phyloP scores from a whole-genome alignment of 495 filamentous ascomycete species.

The Paragyromitra xinjiangensis region DNA sequence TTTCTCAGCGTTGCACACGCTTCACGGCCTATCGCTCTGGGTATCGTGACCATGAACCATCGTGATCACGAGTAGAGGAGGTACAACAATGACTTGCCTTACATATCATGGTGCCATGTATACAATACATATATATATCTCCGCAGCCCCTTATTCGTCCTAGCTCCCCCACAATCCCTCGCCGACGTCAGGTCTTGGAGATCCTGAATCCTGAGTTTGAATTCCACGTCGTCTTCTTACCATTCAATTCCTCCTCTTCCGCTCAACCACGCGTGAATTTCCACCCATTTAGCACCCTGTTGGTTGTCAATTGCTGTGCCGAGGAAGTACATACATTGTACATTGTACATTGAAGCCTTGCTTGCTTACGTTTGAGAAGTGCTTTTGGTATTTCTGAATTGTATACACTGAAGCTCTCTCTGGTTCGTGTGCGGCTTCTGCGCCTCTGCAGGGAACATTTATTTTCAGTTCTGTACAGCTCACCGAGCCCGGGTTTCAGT shows the following conservation, averaged over 20 bases:
- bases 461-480: conserved; percentile 36
- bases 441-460: conserved; percentile 29
- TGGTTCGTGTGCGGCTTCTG: conserved; percentile 36
- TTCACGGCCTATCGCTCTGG: conserved; percentile 11
- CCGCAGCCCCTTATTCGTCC: conserved; percentile 34
- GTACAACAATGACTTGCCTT: conserved; percentile 23
- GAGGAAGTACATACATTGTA: conserved; percentile 20
- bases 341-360: conserved; percentile 25
- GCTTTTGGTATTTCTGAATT: conserved; percentile 6
- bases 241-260: conserved; percentile 17
- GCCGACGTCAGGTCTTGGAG: conserved; percentile 39
- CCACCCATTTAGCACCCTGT: neutral
- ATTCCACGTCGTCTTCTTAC: conserved; percentile 21
- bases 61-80: conserved; percentile 23
- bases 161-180: conserved; percentile 31
- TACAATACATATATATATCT: conserved; percentile 34
- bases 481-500: conserved; percentile 37
- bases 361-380: conserved; percentile 9
- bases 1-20: conserved; percentile 19
- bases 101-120: conserved; percentile 16
- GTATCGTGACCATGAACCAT: conserved; percentile 37
- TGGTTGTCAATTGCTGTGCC: conserved; percentile 31
- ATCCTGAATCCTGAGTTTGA: conserved; percentile 18
- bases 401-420: conserved; percentile 7
- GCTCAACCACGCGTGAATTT: conserved; percentile 8